Conservation (phyloP, 2,329 filamentous ascomycete species). For the Colletotrichum eleusines region DNA sequence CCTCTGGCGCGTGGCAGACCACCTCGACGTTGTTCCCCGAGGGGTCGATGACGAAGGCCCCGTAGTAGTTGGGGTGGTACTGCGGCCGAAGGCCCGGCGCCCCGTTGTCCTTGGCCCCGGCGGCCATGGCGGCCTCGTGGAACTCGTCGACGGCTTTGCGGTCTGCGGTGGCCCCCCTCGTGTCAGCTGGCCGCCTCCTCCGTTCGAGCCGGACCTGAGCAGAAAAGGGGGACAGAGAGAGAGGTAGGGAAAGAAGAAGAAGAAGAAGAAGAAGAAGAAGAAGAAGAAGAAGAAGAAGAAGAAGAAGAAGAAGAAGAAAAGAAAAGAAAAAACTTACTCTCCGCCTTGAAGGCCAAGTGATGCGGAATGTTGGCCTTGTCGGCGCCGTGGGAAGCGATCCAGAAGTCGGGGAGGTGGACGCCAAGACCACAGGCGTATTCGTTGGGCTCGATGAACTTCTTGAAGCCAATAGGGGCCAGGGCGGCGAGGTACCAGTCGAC, state of each 20-base stretch:
- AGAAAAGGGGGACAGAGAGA: neutral
- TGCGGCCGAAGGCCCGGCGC: conserved; percentile 58
- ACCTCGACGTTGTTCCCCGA: conserved; percentile 66
- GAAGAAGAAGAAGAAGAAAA: neutral
- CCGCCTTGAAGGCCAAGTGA: conserved; percentile 51
- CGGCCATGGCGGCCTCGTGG: conserved; percentile 54
- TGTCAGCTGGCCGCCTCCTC: neutral
- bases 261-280: neutral
- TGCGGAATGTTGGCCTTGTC: conserved; percentile 41
- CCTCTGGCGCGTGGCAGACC: conserved; percentile 47
- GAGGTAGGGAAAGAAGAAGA: no score
- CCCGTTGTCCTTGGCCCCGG: conserved; percentile 62
- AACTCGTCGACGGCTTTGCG: conserved; percentile 59
- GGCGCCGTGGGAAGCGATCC: conserved; percentile 44
- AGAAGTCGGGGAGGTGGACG: conserved; percentile 49
- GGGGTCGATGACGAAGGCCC: conserved; percentile 63
- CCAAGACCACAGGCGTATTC: conserved; percentile 51
- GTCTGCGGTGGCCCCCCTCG: conserved; percentile 46
- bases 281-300: neutral
- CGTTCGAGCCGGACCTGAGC: neutral
- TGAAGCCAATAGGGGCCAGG: conserved; percentile 54
- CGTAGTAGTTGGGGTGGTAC: conserved; percentile 63
- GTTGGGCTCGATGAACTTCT: conserved; percentile 46
- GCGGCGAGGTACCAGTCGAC: conserved; percentile 52
- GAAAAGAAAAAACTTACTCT: conserved; percentile 43